phyloP scores from a whole-genome alignment of 768 basidiomycete genomes.

The Hericium alpestre region DNA sequence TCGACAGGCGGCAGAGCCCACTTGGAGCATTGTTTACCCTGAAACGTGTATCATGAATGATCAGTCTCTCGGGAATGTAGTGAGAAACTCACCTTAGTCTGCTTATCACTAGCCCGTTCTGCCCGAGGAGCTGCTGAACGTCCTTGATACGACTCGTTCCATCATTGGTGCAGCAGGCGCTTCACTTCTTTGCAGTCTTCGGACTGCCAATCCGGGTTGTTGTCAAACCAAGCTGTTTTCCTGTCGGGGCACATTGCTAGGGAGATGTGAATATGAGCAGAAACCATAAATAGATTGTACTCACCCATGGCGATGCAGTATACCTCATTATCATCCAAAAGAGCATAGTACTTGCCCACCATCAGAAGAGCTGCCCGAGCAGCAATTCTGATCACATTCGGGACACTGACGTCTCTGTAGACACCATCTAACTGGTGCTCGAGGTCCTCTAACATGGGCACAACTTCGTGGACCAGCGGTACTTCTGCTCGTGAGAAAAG shows the following conservation, averaged over 20 bases:
- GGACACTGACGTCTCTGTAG: constrained; percentile 1
- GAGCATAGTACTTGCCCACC: constrained; percentile 15
- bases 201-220: constrained; percentile 5
- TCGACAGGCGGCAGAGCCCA: background rate
- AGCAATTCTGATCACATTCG: constrained; percentile 8
- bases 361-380: constrained; percentile 11
- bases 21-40: background rate
- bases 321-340: constrained; percentile 16
- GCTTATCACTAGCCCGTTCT: no score
- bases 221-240: constrained; percentile 15
- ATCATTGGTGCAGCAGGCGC: background rate
- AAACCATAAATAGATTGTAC: background rate
- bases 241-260: constrained; percentile 20
- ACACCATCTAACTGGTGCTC: constrained; percentile 3
- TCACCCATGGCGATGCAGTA: constrained; percentile 17
- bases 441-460: constrained; percentile 12
- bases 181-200: constrained; percentile 6
- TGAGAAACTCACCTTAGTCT: no score
- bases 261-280: background rate
- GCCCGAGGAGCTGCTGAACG: background rate
- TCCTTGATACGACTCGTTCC: background rate
- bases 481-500: constrained; percentile 17
- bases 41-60: no score
- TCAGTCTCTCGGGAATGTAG: no score
- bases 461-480: constrained; percentile 9